These are phyloP conservation scores for Suhomyces faveliae DNA, from an alignment of 805 yeast species.

Conservation along the genomic window DNA sequence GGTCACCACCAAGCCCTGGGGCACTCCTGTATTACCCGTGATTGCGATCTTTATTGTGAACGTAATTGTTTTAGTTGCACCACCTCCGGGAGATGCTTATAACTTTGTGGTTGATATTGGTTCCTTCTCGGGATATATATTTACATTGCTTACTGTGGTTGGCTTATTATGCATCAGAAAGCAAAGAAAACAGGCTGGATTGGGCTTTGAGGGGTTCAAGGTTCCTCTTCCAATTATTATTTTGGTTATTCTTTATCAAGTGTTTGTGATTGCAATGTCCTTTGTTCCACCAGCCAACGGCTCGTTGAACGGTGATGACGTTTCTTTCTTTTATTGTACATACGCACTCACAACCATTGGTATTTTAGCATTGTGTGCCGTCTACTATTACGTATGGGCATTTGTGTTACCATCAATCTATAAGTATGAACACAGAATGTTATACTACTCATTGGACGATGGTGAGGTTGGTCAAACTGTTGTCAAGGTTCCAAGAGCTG, in stretches of 20 bases:
- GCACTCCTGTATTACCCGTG: slow-evolving; percentile 29
- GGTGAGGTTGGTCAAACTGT: slow-evolving; percentile 43
- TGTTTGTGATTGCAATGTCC: slow-evolving; percentile 41
- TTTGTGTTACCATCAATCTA: slow-evolving; percentile 32
- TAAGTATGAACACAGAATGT: slow-evolving; percentile 30
- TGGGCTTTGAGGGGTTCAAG: slow-evolving; percentile 32
- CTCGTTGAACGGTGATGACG: slow-evolving; percentile 40
- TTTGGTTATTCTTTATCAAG: slow-evolving; percentile 30
- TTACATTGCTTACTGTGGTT: slow-evolving; percentile 25
- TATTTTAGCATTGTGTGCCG: slow-evolving; percentile 27
- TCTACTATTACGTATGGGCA: slow-evolving; percentile 38
- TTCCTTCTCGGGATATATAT: slow-evolving; percentile 28
- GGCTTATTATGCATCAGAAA: slow-evolving; percentile 28
- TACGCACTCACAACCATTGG: slow-evolving; percentile 41
- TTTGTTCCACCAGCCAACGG: slow-evolving; percentile 43
- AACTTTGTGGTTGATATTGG: slow-evolving; percentile 32
- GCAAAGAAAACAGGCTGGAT: slow-evolving; percentile 28
- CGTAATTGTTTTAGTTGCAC: slow-evolving; percentile 27
- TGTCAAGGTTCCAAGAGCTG: slow-evolving; percentile 29
- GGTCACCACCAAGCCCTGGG: slow-evolving; percentile 32
- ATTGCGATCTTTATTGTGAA: slow-evolving; percentile 25
- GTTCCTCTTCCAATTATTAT: slow-evolving; percentile 33
- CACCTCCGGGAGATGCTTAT: slow-evolving; percentile 37
- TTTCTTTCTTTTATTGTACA: slow-evolving; percentile 42
- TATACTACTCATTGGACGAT: slow-evolving; percentile 28